These are phyloP conservation scores for Vararia minispora DNA, from an alignment of 768 basidiomycete genomes.

Conservation along the genomic window DNA sequence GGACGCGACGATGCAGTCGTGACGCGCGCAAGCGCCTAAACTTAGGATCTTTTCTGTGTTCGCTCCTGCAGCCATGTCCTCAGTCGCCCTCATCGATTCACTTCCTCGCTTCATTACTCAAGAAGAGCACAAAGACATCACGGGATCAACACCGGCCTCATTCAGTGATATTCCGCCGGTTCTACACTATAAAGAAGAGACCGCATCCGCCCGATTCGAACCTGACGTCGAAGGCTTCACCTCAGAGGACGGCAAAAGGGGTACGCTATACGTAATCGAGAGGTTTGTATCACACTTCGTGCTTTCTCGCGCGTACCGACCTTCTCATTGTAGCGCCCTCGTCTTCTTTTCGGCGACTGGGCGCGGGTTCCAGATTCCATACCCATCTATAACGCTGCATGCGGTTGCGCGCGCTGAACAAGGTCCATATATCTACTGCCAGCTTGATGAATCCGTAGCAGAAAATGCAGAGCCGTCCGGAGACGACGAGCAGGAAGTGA, in stretches of 20 bases:
- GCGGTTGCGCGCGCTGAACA: slow-evolving; percentile 69
- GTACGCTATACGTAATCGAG: slow-evolving; percentile 77
- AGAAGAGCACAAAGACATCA: slow-evolving; percentile 58
- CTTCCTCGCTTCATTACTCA: slow-evolving; percentile 37
- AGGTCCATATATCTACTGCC: slow-evolving; percentile 80
- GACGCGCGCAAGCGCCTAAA: too few relatives aligned
- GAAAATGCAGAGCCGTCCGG: slow-evolving; percentile 12
- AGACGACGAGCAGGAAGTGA: slow-evolving; percentile 30
- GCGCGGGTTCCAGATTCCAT: slow-evolving; percentile 73
- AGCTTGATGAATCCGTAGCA: slow-evolving; percentile 64
- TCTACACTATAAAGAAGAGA: slow-evolving; percentile 60
- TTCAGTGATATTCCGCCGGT: slow-evolving; percentile 82
- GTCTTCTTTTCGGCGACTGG: slow-evolving; percentile 65
- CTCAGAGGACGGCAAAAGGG: slow-evolving; percentile 37
- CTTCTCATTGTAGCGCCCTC: slow-evolving; percentile 43
- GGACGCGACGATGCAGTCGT: too few relatives aligned
- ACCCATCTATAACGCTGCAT: slow-evolving; percentile 87
- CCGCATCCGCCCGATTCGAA: slow-evolving; percentile 58
- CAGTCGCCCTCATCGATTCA: slow-evolving; percentile 25
- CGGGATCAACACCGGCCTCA: slow-evolving; percentile 73
- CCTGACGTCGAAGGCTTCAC: slow-evolving; percentile 56
- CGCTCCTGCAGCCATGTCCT: slow-evolving; percentile 20
- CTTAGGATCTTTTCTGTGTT: too few relatives aligned
- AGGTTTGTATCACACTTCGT: slow-evolving; percentile 36
- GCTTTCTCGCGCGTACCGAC: too few relatives aligned